Conservation (phyloP, 345 rosid genomes). For the Gossypium longicalyx region DNA sequence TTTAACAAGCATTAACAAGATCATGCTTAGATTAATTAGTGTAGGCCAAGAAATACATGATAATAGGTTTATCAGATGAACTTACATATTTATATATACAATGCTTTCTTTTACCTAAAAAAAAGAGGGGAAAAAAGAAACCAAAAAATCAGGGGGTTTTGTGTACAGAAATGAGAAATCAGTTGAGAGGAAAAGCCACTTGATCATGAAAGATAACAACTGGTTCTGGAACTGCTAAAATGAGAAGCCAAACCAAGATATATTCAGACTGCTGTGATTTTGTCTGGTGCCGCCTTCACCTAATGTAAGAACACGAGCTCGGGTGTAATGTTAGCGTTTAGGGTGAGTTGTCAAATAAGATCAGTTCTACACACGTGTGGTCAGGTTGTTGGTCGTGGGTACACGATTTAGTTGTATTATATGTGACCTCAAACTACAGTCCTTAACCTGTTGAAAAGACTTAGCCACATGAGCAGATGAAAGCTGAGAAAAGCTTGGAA, state of each 20-base stretch:
- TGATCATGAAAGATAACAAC: slow-evolving; percentile 22
- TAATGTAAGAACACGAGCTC: slow-evolving; percentile 27
- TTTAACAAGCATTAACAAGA: slow-evolving; percentile 10
- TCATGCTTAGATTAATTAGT: slow-evolving; percentile 15
- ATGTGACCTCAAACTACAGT: slow-evolving; percentile 87
- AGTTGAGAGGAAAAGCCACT: slow-evolving; percentile 20
- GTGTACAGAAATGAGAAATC: slow-evolving; percentile 14
- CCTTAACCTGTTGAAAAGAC: slow-evolving; percentile 52
- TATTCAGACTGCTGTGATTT: slow-evolving; percentile 21
- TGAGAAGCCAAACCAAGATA: slow-evolving; percentile 32
- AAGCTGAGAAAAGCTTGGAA: slow-evolving; percentile 1
- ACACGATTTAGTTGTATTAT: slow-evolving; percentile 58
- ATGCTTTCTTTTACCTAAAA: slow-evolving; percentile 29
- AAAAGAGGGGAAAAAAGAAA: too few species aligned
- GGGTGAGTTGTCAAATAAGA: slow-evolving; percentile 59
- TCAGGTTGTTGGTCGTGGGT: slow-evolving; percentile 55
- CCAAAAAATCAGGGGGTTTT: not conserved
- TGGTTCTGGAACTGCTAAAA: slow-evolving; percentile 26
- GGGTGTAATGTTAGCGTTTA: slow-evolving; percentile 45
- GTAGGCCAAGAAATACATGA: slow-evolving; percentile 8
- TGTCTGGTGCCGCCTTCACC: slow-evolving; percentile 37
- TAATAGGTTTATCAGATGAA: slow-evolving; percentile 19
- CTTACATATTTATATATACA: slow-evolving; percentile 37
- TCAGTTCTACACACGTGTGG: slow-evolving; percentile 64
- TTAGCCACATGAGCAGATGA: slow-evolving; percentile 7